Conservation (phyloP, 2,329 filamentous ascomycete species). For the Cladosporium sp. region DNA sequence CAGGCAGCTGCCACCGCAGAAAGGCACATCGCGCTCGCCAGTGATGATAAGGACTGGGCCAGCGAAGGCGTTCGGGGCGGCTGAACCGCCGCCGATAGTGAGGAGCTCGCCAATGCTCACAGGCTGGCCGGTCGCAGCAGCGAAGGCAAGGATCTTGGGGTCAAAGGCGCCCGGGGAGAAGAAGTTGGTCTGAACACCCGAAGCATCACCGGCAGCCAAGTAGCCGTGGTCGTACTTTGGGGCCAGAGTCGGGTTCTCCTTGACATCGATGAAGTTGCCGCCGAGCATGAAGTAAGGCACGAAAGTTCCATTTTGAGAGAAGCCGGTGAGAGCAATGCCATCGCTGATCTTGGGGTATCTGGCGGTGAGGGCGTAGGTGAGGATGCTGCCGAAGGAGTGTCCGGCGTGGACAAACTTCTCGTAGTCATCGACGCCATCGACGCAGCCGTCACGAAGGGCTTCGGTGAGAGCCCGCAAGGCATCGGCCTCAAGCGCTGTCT, state of each 20-base stretch:
- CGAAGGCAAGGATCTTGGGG: conserved; percentile 50
- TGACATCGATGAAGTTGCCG: conserved; percentile 36
- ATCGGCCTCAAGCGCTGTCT: conserved; percentile 58
- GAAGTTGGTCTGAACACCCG: conserved; percentile 54
- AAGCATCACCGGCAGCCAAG: conserved; percentile 48
- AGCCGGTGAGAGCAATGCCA: conserved; percentile 62
- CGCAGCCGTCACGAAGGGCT: conserved; percentile 47
- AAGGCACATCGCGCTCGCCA: conserved; percentile 54
- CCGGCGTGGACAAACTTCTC: conserved; percentile 59
- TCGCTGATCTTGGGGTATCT: conserved; percentile 56
- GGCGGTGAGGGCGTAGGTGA: conserved; percentile 57
- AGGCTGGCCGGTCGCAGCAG: conserved; percentile 55
- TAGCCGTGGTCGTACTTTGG: conserved; percentile 52
- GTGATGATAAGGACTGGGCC: conserved; percentile 62
- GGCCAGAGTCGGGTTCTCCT: conserved; percentile 30
- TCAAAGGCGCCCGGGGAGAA: conserved; percentile 56
- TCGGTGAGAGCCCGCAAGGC: conserved; percentile 57
- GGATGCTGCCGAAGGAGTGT: conserved; percentile 61
- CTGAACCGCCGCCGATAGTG: conserved; percentile 49
- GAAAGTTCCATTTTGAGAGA: conserved; percentile 52
- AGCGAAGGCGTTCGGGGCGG: conserved; percentile 41
- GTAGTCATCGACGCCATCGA: conserved; percentile 46
- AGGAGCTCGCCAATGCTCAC: conserved; percentile 60
- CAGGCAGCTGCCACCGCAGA: conserved; percentile 63
- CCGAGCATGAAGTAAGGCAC: conserved; percentile 36